Percentiles rank a stretch among this genome's conserved stretches.
These are phyloP conservation scores for Ambrosia artemisiifolia DNA, from an alignment of 129 eudicot genomes.

Conservation along the genomic window DNA sequence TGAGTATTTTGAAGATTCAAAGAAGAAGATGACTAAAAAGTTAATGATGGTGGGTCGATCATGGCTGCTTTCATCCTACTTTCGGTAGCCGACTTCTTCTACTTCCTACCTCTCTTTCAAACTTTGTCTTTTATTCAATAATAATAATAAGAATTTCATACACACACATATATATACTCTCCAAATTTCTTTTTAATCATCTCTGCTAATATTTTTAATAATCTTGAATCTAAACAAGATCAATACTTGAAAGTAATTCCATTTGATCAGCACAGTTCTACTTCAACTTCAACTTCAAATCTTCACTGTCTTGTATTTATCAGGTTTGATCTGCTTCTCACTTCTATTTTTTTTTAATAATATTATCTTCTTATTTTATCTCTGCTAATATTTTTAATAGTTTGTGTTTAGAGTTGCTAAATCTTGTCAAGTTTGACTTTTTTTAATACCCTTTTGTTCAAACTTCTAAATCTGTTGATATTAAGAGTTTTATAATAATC, in stretches of 20 bases:
- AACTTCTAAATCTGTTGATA: background rate
- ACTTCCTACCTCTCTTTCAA: slow-evolving; percentile 2
- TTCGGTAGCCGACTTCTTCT: slow-evolving; percentile 32
- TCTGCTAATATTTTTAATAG: slow-evolving; percentile 1
- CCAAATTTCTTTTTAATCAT: background rate
- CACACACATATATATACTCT: slow-evolving; percentile 6
- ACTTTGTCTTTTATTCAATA: background rate
- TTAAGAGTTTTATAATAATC: background rate
- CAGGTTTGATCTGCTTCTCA: slow-evolving; percentile 32
- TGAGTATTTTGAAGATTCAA: background rate
- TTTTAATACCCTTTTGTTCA: background rate
- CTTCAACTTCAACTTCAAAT: slow-evolving; percentile 4
- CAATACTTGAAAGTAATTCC: background rate
- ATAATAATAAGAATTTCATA: background rate
- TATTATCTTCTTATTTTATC: background rate
- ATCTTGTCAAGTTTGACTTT: background rate
- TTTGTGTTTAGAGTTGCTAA: no score
- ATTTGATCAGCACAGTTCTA: slow-evolving; percentile 10
- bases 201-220: background rate
- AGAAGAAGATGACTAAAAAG: slow-evolving; percentile 18
- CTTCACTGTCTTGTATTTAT: slow-evolving; percentile 10
- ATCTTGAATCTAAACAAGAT: background rate
- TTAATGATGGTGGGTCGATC: slow-evolving; percentile 2
- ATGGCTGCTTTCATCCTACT: slow-evolving; percentile 18
- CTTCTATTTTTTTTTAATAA: background rate